Evolutionary conservation across 1,284 basidiomycete species (phyloP).

Genomic region (Mycena citricolor): DNA sequence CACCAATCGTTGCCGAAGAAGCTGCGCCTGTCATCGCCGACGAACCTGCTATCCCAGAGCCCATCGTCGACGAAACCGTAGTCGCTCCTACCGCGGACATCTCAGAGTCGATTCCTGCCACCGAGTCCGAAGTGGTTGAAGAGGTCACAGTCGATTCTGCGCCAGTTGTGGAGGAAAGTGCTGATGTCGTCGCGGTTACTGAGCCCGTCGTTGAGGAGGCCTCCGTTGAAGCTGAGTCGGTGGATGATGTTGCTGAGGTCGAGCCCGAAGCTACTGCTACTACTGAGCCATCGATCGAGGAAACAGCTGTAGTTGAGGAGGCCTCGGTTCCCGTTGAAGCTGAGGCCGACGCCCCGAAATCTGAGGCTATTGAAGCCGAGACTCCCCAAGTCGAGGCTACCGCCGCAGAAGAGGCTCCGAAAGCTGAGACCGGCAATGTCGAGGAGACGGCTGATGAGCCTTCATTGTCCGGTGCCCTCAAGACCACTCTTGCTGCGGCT

Average conservation of each 20-base stretch:
- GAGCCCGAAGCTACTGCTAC: neutral
- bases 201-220: neutral
- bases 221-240: constrained; percentile 1
- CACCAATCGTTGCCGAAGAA: too few relatives aligned
- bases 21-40: neutral
- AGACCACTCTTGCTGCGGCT: neutral
- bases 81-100: constrained; percentile 5
- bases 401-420: neutral
- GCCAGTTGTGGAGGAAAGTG: too few relatives aligned
- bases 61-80: neutral
- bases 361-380: neutral
- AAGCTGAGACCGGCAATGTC: neutral
- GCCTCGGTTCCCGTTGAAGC: too few relatives aligned
- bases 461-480: neutral
- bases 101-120: constrained; percentile 1
- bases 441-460: neutral
- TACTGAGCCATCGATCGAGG: too few relatives aligned
- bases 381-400: neutral
- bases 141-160: too few relatives aligned
- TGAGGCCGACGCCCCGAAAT: neutral
- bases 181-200: too few relatives aligned
- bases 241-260: neutral
- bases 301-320: too few relatives aligned
- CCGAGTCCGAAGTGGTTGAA: too few relatives aligned
- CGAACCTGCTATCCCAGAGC: neutral